Base-by-base conservation (phyloP, 345 rosid species). In the Eucalyptus pauciflora region DNA sequence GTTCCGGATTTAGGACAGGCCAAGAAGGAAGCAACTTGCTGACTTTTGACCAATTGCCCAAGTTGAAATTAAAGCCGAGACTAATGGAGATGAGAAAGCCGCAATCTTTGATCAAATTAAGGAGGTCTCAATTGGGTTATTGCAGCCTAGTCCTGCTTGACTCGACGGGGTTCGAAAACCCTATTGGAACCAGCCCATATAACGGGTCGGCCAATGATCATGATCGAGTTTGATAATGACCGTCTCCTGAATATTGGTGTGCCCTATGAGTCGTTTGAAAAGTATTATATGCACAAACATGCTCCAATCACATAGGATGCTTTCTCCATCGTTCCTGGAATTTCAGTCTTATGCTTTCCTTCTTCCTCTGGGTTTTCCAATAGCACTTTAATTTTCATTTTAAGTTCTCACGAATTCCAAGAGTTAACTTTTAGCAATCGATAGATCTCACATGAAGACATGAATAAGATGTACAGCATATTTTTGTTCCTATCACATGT, bases 331-430 rank as follows among this genome's bases (percentile, higher is more conserved):
- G 33, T 62, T 62, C 4, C 69, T 62, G 33, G 69, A 62, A 62
- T 62, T 62, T 12, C 16, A 12, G 8, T 62, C 69, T 6, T 27
- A 13, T 62, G 15, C 16, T 13, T 29, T 29, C 69, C n/a, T 62
- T 62, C 33, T 62, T 62, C 69, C 15, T 62, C 31, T 62, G n/a
- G 31, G 33, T 13, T 62, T 62, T 25, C 69, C n/a, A 60, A 11
- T 60, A 60, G 0, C 33, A 12, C 33, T 60, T 12, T 60, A 27
- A 60, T 5, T 60, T 60, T 13, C 8, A 62, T 62, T 12, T 12
- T 29, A 29, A 6, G 2, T 71, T 5, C 5, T 18, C 0, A 5
- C 10, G 46, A 37, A 37, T 18, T 0, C 1, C 8, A 2, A 3
- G 27, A 18, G 14, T 13, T 27, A 6, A 13, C 69, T 62, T 62